Evolutionary conservation across 1,284 basidiomycete species (phyloP).

Genomic region (Ceratobasidium sp.): DNA sequence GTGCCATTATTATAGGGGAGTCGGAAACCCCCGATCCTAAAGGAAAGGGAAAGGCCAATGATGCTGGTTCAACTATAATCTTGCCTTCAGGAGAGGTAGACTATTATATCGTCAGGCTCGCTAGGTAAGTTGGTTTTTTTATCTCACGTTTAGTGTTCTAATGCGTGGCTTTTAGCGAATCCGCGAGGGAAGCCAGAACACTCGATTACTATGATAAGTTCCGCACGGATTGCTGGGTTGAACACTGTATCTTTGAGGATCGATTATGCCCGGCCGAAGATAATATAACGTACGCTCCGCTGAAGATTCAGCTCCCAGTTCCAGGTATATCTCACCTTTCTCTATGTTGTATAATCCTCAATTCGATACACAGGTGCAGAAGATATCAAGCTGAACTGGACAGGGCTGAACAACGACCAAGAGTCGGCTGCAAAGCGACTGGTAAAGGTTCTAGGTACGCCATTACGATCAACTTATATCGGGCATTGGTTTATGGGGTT

Average conservation of each 20-base stretch:
- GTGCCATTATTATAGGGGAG: conserved; percentile 14
- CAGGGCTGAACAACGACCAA: conserved; percentile 76
- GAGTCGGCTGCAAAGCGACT: conserved; percentile 71
- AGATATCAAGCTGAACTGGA: conserved; percentile 70
- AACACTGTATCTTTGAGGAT: conserved; percentile 77
- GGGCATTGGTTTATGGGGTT: background rate
- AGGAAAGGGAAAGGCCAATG: conserved; percentile 54
- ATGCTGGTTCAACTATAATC: conserved; percentile 66
- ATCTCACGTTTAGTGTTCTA: background rate
- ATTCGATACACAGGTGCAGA: conserved; percentile 63
- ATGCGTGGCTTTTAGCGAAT: conserved; percentile 59
- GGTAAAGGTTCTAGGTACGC: conserved; percentile 72
- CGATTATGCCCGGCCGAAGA: conserved; percentile 71
- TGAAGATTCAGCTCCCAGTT: conserved; percentile 67
- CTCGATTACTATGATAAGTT: conserved; percentile 65
- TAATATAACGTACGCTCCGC: conserved; percentile 73
- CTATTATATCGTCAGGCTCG: conserved; percentile 76
- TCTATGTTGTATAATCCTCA: background rate
- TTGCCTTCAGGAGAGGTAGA: conserved; percentile 68
- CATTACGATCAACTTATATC: background rate
- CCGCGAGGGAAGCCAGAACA: conserved; percentile 68
- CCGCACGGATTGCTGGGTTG: conserved; percentile 86
- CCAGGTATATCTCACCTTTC: conserved; percentile 59
- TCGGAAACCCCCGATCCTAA: conserved; percentile 42
- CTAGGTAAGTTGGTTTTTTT: conserved; percentile 65